Percentiles rank a stretch among this genome's conserved stretches.
These are phyloP conservation scores for Trebouxia sp. DNA, from an alignment of 139 green algal genomes.

Conservation along the genomic window DNA sequence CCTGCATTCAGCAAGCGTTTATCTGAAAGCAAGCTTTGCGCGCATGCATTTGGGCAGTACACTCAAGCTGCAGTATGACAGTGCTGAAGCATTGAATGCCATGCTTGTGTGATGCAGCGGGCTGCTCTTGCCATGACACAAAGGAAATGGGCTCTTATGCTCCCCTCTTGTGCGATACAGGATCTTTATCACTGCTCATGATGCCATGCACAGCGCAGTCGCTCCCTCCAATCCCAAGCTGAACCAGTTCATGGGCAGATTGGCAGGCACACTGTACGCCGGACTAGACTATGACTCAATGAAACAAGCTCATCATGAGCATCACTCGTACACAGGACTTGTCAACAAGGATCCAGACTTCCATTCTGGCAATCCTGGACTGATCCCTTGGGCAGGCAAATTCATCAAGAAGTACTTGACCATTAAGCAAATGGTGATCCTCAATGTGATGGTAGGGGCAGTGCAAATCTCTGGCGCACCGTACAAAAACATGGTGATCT, in stretches of 20 bases:
- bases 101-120: neutral
- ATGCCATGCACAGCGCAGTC: conserved; percentile 19
- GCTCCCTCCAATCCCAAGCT: conserved; percentile 16
- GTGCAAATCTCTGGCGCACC: conserved; percentile 11
- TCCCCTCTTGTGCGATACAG: too few species aligned
- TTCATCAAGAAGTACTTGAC: conserved; percentile 16
- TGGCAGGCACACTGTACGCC: conserved; percentile 5
- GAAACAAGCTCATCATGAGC: neutral
- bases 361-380: neutral
- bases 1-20: too few species aligned
- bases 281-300: conserved; percentile 4
- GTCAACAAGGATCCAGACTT: conserved; percentile 6
- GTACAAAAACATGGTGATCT: conserved; percentile 22
- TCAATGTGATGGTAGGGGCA: conserved; percentile 4
- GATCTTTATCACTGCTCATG: conserved; percentile 13
- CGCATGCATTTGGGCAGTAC: too few species aligned
- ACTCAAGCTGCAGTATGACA: too few species aligned
- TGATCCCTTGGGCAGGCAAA: neutral
- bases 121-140: too few species aligned
- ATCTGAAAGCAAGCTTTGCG: too few species aligned
- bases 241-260: neutral
- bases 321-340: neutral
- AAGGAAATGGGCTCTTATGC: too few species aligned
- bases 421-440: conserved; percentile 10
- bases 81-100: too few species aligned